A percentile compares a stretch with the other conserved stretches of the same genome.
Evolutionary conservation across 768 basidiomycete species (phyloP).

Genomic region (Leucocoprinus sp.): DNA sequence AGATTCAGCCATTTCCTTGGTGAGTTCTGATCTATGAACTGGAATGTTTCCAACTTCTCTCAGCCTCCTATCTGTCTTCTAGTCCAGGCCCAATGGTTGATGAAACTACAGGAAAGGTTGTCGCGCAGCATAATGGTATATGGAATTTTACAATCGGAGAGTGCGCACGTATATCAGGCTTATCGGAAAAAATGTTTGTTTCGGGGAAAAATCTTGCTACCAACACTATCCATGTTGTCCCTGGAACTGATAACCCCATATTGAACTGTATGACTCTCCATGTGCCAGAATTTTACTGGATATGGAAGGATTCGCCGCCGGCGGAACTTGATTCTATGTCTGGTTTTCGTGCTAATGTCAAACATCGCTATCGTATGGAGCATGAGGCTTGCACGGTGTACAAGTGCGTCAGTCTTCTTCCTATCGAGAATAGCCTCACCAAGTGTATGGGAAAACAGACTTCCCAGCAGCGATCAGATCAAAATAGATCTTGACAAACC

Average conservation of each 20-base stretch:
- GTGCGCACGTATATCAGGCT: slow-evolving; percentile 57
- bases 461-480: slow-evolving; percentile 20
- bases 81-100: slow-evolving; percentile 65
- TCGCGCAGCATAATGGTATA: slow-evolving; percentile 64
- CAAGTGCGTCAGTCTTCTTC: slow-evolving; percentile 28
- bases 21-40: slow-evolving; percentile 22
- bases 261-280: slow-evolving; percentile 18
- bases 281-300: slow-evolving; percentile 61
- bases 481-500: slow-evolving; percentile 48
- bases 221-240: slow-evolving; percentile 73
- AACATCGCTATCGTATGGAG: slow-evolving; percentile 66
- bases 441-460: slow-evolving; percentile 15
- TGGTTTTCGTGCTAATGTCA: slow-evolving; percentile 44
- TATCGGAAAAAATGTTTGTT: slow-evolving; percentile 60
- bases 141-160: slow-evolving; percentile 88
- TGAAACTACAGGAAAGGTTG: slow-evolving; percentile 38
- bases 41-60: not conserved
- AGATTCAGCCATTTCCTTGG: slow-evolving; percentile 70
- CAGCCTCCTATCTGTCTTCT: slow-evolving; percentile 71
- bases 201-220: slow-evolving; percentile 52
- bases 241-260: slow-evolving; percentile 41
- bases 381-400: slow-evolving; percentile 44
- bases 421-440: not conserved
- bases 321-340: slow-evolving; percentile 26
- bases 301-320: slow-evolving; percentile 60